Conservation (phyloP, 2,329 filamentous ascomycete species). For the Tympanopsis confertula region DNA sequence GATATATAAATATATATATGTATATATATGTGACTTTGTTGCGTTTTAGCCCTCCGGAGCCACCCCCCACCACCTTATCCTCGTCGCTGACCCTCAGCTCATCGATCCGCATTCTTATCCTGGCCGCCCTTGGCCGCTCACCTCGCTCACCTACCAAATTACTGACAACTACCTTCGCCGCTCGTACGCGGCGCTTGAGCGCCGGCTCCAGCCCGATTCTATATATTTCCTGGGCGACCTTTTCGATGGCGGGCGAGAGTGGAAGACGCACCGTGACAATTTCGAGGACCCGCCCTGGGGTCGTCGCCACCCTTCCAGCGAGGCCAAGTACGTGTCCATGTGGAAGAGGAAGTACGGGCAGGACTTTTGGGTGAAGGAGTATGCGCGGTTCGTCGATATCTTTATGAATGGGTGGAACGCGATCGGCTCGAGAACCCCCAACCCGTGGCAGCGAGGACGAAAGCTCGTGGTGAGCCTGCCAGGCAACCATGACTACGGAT, state of each 20-base stretch:
- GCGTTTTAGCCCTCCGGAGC: conserved; percentile 56
- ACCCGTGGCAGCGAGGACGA: conserved; percentile 51
- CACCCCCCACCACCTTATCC: conserved; percentile 70
- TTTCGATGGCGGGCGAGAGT: conserved; percentile 92
- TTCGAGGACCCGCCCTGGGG: conserved; percentile 50
- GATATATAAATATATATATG: background rate
- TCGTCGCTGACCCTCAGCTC: conserved; percentile 83
- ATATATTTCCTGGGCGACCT: conserved; percentile 86
- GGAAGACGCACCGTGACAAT: conserved; percentile 59
- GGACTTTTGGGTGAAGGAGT: conserved; percentile 77
- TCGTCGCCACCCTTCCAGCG: conserved; percentile 34
- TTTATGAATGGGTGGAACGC: conserved; percentile 64
- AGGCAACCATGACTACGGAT: conserved; percentile 90
- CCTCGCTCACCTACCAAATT: conserved; percentile 40
- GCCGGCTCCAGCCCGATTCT: conserved; percentile 68
- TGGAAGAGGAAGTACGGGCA: conserved; percentile 70
- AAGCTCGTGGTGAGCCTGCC: conserved; percentile 78
- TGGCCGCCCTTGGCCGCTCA: conserved; percentile 54
- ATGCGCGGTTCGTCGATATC: conserved; percentile 71
- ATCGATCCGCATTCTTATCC: conserved; percentile 94
- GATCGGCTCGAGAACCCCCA: conserved; percentile 32
- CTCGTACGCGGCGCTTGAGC: conserved; percentile 69
- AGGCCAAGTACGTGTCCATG: conserved; percentile 43
- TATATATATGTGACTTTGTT: conserved; percentile 4
- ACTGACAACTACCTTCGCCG: conserved; percentile 85